Base-by-base conservation (phyloP, 2,329 filamentous ascomycete species). In the Fusarium beomiforme region DNA sequence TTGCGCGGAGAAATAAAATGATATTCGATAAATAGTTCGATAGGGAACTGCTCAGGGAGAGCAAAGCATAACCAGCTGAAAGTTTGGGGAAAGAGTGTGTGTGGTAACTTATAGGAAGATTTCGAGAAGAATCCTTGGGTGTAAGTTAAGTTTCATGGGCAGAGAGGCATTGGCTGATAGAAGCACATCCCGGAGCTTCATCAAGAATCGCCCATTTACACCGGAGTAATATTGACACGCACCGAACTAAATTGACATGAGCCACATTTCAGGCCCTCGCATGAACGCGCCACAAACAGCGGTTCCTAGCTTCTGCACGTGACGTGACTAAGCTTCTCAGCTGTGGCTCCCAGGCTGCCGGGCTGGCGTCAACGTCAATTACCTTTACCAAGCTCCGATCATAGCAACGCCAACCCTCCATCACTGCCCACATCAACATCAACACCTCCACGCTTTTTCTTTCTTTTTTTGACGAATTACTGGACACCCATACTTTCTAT, bases 301-400 rank as follows among this genome's bases (percentile, higher is more conserved):
- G 17, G 17, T 13, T 14, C 6, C 4, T 23, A 64, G 29, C 19
- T 34, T 3, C 2, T 0, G 13, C 76, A 77, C 76, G 75, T 77
- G 75, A 77, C 64, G 42, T 77, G 64, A 77, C 73, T 77, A 75
- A 78, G 76, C 76, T 73, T 11, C 26, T 11, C 47, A 70, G 69
- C 69, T 76, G 69, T 77, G 72, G 71, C 74, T 76, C 75, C 75
- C 59, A 78, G 78, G 77, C 76, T 80, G 69, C 78, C 77, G 77
- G 70, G 72, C 74, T 79, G 77, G 74, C 78, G 78, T 79, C 78
- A 78, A 80, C 78, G 75, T 72, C 72, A 73, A 75, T 67, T 71
- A 63, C 69, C 73, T 74, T 54, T 44, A 70, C 54, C 57, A 65
- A 76, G 76, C 76, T 77, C 73, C 69, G 44, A 67, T 67, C 65